A percentile compares a stretch with the other conserved stretches of the same genome.
Conservation (phyloP, 345 rosid genomes). For the Pistacia atlantica region DNA sequence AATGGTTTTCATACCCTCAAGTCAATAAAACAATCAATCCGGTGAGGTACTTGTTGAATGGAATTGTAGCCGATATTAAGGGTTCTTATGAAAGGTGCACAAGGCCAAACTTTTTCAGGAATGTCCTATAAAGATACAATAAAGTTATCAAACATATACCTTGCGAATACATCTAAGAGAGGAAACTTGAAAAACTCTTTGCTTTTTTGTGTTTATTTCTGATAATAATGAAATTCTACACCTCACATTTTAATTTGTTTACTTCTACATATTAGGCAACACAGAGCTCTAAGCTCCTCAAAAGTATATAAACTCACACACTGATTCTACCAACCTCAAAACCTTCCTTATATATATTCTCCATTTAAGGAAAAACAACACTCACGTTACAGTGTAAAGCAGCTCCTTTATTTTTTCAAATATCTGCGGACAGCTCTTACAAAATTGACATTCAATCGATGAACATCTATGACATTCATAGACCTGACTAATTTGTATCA, state of each 20-base stretch:
- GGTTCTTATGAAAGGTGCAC: conserved; percentile 59
- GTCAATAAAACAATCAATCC: conserved; percentile 52
- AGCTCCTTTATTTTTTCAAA: background rate
- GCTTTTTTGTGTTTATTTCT: background rate
- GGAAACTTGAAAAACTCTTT: background rate
- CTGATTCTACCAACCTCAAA: background rate
- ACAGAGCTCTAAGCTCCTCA: background rate
- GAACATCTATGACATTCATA: no score
- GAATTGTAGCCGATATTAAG: conserved; percentile 67
- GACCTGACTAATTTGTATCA: no score
- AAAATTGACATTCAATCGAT: no score
- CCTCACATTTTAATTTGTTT: background rate
- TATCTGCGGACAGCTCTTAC: background rate
- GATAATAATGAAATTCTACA: background rate
- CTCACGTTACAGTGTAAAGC: background rate
- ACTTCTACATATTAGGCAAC: background rate
- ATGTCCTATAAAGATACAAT: conserved; percentile 46
- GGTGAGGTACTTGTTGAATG: conserved; percentile 53
- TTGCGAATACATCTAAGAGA: background rate
- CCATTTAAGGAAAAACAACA: background rate
- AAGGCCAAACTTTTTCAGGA: conserved; percentile 79
- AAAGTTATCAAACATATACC: conserved; percentile 12
- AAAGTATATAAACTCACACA: background rate
- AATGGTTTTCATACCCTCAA: conserved; percentile 47
- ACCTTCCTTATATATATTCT: background rate